Evolutionary conservation across 148 eudicot species (phyloP).

Genomic region (Polygonum aviculare): DNA sequence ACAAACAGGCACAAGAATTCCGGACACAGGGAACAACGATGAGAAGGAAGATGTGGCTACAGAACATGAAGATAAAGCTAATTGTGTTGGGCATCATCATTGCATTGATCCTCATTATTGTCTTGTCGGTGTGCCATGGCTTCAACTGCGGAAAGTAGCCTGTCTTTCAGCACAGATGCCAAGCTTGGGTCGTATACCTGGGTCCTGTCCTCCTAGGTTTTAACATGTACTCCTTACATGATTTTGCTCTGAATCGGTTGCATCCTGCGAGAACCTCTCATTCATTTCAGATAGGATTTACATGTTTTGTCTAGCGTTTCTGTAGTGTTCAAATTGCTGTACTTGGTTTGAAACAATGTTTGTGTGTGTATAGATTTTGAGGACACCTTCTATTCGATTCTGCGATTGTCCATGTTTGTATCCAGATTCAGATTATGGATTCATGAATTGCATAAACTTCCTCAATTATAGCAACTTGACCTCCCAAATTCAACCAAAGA

Average conservation of each 20-base stretch:
- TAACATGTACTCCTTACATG: conserved; percentile 2
- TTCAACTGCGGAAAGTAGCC: conserved; percentile 10
- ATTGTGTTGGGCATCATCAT: conserved; percentile 11
- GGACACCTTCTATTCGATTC: background rate
- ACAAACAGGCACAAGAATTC: conserved; percentile 15
- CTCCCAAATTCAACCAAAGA: no score
- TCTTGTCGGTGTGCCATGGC: conserved; percentile 15
- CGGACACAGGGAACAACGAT: conserved; percentile 9
- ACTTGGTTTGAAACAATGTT: background rate
- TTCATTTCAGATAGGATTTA: conserved; percentile 11
- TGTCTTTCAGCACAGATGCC: background rate
- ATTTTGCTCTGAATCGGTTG: conserved; percentile 1
- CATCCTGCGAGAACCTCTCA: conserved; percentile 9
- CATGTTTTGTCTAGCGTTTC: conserved; percentile 6
- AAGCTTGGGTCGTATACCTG: background rate
- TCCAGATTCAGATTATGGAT: background rate
- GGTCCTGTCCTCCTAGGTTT: background rate
- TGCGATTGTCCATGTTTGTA: background rate
- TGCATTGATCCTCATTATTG: conserved; percentile 11
- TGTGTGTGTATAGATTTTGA: conserved; percentile 1
- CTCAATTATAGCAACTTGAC: no score
- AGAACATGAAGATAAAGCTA: conserved; percentile 16
- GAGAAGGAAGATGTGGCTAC: conserved; percentile 16
- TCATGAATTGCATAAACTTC: background rate
- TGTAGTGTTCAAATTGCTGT: background rate